Conservation (phyloP, 495 filamentous ascomycete species). For the Penicillium mononematosum region DNA sequence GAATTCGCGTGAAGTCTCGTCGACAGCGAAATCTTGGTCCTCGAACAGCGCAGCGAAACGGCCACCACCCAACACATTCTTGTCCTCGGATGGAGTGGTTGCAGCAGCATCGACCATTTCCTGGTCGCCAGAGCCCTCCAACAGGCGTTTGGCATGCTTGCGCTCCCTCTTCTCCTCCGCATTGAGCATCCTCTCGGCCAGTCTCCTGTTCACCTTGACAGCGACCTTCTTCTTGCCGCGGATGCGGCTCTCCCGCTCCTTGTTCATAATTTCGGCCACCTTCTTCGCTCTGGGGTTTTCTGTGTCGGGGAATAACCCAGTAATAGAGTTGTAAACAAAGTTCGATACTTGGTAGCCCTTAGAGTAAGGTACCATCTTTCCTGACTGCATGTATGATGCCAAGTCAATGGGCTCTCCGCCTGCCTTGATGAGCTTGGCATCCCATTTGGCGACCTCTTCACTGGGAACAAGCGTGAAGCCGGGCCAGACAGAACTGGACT, state of each 20-base stretch:
- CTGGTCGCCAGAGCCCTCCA: constrained; percentile 56
- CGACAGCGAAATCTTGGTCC: constrained; percentile 87
- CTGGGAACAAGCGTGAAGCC: constrained; percentile 97
- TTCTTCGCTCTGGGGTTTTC: constrained; percentile 7
- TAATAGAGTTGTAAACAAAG: constrained; percentile 64
- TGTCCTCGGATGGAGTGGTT: constrained; percentile 29
- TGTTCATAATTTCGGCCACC: constrained; percentile 87
- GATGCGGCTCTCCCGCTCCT: constrained; percentile 88
- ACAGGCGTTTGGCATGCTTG: constrained; percentile 56
- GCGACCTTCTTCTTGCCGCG: constrained; percentile 88
- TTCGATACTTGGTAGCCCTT: constrained; percentile 66
- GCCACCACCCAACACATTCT: constrained; percentile 69
- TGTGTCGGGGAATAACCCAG: constrained; percentile 3
- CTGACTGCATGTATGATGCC: constrained; percentile 85
- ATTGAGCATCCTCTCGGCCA: constrained; percentile 80
- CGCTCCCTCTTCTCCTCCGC: constrained; percentile 78
- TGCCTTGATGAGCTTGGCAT: constrained; percentile 7
- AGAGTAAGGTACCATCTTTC: constrained; percentile 58
- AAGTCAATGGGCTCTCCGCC: constrained; percentile 32
- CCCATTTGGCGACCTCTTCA: constrained; percentile 58
- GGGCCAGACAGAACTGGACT: constrained; percentile 79
- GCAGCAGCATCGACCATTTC: constrained; percentile 40
- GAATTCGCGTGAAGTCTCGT: constrained; percentile 88
- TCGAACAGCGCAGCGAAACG: constrained; percentile 90
- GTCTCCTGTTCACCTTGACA: constrained; percentile 79